These are phyloP conservation scores for Coemansia sp. DNA, from an alignment of 192 early-diverging fungal genomes.

Conservation along the genomic window DNA sequence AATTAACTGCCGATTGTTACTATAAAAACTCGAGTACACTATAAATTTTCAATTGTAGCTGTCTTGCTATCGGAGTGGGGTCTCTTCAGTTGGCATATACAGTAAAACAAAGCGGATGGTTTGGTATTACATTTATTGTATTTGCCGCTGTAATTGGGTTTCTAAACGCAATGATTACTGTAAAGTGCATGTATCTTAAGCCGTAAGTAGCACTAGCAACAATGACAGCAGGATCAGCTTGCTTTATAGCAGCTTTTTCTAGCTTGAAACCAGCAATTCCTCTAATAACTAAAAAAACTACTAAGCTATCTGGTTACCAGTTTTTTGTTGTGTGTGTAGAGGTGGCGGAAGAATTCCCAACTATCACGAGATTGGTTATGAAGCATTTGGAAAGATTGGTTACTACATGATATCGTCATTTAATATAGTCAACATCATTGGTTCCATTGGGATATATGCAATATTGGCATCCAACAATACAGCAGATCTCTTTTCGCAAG, in stretches of 20 bases:
- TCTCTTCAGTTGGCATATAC: constrained; percentile 45
- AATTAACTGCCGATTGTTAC: too few relatives aligned
- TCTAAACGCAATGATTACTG: constrained; percentile 31
- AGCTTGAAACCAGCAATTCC: not conserved
- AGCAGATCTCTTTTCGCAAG: constrained; percentile 30
- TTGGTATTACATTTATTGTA: constrained; percentile 34
- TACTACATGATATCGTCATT: constrained; percentile 43
- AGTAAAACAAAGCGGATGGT: constrained; percentile 45
- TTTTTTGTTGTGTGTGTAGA: constrained; percentile 6
- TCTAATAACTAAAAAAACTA: too few relatives aligned
- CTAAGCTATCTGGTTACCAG: not conserved
- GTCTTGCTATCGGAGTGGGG: constrained; percentile 44
- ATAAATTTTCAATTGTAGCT: constrained; percentile 12
- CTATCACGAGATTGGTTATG: constrained; percentile 44
- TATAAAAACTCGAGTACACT: too few relatives aligned
- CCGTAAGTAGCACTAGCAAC: constrained; percentile 28
- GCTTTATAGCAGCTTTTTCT: not conserved
- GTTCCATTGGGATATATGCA: constrained; percentile 39
- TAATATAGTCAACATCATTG: constrained; percentile 49
- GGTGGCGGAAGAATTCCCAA: constrained; percentile 41
- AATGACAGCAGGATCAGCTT: too few relatives aligned
- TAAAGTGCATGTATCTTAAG: constrained; percentile 45
- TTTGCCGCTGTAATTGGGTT: constrained; percentile 32
- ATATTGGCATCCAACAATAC: constrained; percentile 47
- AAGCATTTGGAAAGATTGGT: constrained; percentile 38